phyloP scores from a whole-genome alignment of 1,284 basidiomycete species.

The Rhodotorula sp. region DNA sequence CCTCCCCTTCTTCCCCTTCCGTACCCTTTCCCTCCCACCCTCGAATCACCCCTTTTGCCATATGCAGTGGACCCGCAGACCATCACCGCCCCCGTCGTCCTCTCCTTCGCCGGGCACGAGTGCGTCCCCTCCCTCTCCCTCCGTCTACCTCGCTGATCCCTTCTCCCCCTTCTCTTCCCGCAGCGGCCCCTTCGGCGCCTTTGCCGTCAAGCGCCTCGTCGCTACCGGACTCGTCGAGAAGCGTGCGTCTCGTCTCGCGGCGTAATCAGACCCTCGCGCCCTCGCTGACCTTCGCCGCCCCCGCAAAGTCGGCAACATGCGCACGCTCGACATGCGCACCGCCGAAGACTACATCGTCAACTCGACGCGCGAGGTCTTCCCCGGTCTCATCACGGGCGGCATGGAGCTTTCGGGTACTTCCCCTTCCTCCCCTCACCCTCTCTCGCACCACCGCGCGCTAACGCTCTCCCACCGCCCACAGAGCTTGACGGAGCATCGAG shows the following conservation, averaged over 20 bases:
- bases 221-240: slow-evolving; percentile 73
- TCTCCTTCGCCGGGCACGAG: slow-evolving; percentile 48
- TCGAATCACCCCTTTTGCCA: neutral
- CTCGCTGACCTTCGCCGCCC: no score
- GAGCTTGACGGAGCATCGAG: slow-evolving; percentile 1
- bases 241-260: slow-evolving; percentile 35
- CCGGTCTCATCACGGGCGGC: slow-evolving; percentile 77
- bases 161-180: slow-evolving; percentile 55
- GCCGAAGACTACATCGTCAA: slow-evolving; percentile 48
- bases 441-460: neutral
- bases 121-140: slow-evolving; percentile 49
- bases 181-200: slow-evolving; percentile 83
- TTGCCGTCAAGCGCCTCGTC: slow-evolving; percentile 78
- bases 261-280: no score
- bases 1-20: no score
- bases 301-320: slow-evolving; percentile 68
- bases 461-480: neutral
- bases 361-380: slow-evolving; percentile 74
- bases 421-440: neutral
- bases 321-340: slow-evolving; percentile 60
- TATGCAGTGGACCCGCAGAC: slow-evolving; percentile 73
- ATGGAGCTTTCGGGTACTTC: slow-evolving; percentile 69
- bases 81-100: slow-evolving; percentile 73
- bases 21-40: neutral
- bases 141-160: neutral